Evolutionary conservation across 108 stramenopile genomes (phyloP), one percentile per base, ranked within the genome.

Genomic region (Mediolabrus comicus): DNA sequence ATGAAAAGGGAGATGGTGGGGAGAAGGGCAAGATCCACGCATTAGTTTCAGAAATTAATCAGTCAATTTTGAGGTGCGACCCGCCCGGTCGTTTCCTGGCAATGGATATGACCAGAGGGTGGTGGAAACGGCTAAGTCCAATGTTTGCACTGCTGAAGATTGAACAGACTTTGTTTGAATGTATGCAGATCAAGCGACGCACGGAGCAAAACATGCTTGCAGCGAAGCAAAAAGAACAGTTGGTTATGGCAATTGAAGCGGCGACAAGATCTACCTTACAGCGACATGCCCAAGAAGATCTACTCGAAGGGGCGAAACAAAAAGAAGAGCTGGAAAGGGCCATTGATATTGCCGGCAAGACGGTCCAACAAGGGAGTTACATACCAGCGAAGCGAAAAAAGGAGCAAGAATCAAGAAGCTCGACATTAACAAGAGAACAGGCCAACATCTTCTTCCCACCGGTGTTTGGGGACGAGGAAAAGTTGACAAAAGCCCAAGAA

Each of bases 121-220:
- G 67, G 59, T 75, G 75, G 75, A 54, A 60, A 34, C 53, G 62
- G 25, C 59, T 75, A 41, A 57, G 62, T 33, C 61, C 75, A 2
- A 46, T 53, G 24, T 75, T 62, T 49, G 51, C 75, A 19, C 53
- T 55, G 35, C 34, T 68, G n/a, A 75, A 75, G 39, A 62, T 64
- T 0, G 75, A 75, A 34, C 60, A 68, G 28, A 69, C 75, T 22
- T 75, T 75, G 26, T 63, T 68, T 34, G 59, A 75, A 63, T 75
- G 75, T 38, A 28, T 75, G 67, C 46, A 62, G 49, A 67, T 75
- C 39, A 59, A 27, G 57, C 43, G 26, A 17, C 24, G 14, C 27
- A 59, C 52, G 51, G 35, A 39, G 34, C 13, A 51, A 19, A 10
- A 26, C 29, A n/a, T 19, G 46, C 13, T n/a, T 22, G 29, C 16